phyloP scores from a whole-genome alignment of 805 yeast genomes.

The Komagataella ulmi region DNA sequence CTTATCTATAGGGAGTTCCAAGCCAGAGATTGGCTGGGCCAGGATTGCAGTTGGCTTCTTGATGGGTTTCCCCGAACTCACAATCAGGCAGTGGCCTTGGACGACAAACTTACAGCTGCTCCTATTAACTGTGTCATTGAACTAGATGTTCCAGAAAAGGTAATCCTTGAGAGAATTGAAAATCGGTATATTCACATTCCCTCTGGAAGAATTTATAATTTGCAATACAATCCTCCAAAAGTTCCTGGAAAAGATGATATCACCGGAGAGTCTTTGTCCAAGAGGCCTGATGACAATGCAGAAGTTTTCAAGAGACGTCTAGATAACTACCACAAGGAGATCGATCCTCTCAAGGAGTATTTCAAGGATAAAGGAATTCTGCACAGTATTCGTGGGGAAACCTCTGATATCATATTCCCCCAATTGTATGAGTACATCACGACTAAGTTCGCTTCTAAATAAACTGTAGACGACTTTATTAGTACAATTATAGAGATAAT shows the following conservation, averaged over 20 bases:
- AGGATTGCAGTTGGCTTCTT: slow-evolving; percentile 49
- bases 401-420: slow-evolving; percentile 79
- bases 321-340: slow-evolving; percentile 40
- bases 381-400: slow-evolving; percentile 52
- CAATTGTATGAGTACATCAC: slow-evolving; percentile 33
- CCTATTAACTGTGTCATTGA: slow-evolving; percentile 70
- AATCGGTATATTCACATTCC: slow-evolving; percentile 76
- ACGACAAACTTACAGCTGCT: slow-evolving; percentile 27
- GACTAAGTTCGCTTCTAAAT: slow-evolving; percentile 12
- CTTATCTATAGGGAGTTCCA: slow-evolving; percentile 40
- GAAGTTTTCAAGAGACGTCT: slow-evolving; percentile 59
- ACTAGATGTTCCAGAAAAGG: slow-evolving; percentile 74
- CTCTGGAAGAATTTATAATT: slow-evolving; percentile 79
- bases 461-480: neutral
- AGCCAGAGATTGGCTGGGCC: slow-evolving; percentile 26
- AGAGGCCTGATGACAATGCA: slow-evolving; percentile 75
- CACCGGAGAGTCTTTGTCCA: slow-evolving; percentile 75
- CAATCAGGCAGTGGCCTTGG: slow-evolving; percentile 54
- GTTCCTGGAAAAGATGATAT: slow-evolving; percentile 70
- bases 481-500: neutral
- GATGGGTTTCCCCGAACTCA: slow-evolving; percentile 90
- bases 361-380: slow-evolving; percentile 39
- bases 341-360: slow-evolving; percentile 53
- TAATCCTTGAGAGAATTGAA: slow-evolving; percentile 69
- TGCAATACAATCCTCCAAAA: slow-evolving; percentile 84